phyloP scores from a whole-genome alignment of 441 rosid species.

The Gossypium gossypioides region DNA sequence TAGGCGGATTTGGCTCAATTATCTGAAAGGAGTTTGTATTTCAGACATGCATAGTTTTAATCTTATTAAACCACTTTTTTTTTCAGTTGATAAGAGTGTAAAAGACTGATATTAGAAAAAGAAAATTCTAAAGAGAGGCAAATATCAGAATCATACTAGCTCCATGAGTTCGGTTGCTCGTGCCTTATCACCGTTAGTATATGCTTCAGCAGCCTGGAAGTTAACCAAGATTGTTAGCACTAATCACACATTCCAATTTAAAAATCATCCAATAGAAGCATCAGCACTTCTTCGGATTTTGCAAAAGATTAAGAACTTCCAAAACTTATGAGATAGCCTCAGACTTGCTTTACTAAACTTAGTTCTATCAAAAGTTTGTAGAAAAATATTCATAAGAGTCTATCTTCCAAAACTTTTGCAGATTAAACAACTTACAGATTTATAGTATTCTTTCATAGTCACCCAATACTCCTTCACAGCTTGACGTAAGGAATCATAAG shows the following conservation, averaged over 20 bases:
- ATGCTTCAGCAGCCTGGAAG: conserved; percentile 57
- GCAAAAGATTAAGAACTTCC: background rate
- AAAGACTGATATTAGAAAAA: background rate
- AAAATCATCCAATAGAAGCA: background rate
- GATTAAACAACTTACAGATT: conserved; percentile 38
- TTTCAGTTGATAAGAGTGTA: background rate
- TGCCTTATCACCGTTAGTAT: conserved; percentile 35
- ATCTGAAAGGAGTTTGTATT: background rate
- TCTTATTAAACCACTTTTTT: background rate
- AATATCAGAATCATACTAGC: conserved; percentile 26
- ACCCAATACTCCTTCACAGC: conserved; percentile 50
- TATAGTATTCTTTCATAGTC: conserved; percentile 44
- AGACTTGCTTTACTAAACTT: background rate
- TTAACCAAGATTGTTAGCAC: conserved; percentile 11
- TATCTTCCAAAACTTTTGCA: background rate
- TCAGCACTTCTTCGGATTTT: background rate
- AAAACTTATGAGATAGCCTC: background rate
- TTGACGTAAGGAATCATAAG: conserved; percentile 36
- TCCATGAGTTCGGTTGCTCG: conserved; percentile 39
- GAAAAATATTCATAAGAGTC: background rate
- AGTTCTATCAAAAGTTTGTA: background rate
- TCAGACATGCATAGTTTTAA: background rate
- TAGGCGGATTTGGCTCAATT: background rate
- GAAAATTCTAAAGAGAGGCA: background rate
- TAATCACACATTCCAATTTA: background rate